Base-by-base conservation (phyloP, 306 rosid genomes). In the Elaeagnus macrophylla region DNA sequence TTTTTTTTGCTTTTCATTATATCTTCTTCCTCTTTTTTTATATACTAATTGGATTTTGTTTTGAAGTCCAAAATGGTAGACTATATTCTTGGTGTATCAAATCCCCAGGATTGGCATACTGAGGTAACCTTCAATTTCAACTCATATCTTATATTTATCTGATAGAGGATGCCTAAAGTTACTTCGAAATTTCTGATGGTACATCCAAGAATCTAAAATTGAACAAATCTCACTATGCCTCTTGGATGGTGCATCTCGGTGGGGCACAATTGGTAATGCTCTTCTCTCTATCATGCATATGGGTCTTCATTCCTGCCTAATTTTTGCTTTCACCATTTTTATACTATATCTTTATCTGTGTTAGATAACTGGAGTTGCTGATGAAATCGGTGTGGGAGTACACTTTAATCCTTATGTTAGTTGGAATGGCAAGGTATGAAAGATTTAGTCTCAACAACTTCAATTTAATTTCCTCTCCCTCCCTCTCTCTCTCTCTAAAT, bases 331-430 rank as follows among this genome's bases (percentile, higher is more conserved):
- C 12, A 52, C 56, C 32, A 16, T 32, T 68, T 53, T 56, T 55
- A 75, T 47, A 19, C 57, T 50, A 17, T 55, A 37, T 77, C 20
- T 53, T 65, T 48, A 40, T 78, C 48, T 53, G 39, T 76, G 72
- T 57, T 67, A 90, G 96, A 77, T 86, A 66, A 83, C 95, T 1
- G 67, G 46, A 45, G 84, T 86, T 72, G 94, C 96, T 10, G 93
- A 86, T 72, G 62, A 42, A 62, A 65, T 91, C 65, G 97, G 97
- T 5, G 89, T 84, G 17, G 97, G 97, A 55, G 95, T 86, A 59
- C 94, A 91, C 65, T 91, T 91, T 79, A 91, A 91, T 71, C 94
- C 97, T 61, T 86, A 79, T 67, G 91, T 83, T 60, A 70, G 63
- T 37, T 91, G 94, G 95, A 71, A 80, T 36, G 74, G 84, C 53